Evolutionary conservation across 495 filamentous ascomycete species (phyloP).

Genomic region (Melanomma pulvis-pyrius): DNA sequence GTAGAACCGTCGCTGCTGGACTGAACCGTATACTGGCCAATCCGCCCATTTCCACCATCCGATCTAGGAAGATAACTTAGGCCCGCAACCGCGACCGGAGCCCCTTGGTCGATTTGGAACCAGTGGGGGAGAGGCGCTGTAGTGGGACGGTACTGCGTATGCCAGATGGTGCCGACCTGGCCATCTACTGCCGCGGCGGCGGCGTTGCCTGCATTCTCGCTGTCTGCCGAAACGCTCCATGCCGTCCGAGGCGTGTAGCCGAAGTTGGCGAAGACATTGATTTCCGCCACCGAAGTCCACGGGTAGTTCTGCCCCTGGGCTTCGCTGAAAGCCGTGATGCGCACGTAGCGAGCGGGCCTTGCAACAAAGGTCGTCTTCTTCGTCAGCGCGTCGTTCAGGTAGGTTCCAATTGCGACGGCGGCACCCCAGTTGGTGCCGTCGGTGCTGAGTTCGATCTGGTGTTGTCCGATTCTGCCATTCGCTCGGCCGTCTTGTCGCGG

Average conservation of each 20-base stretch:
- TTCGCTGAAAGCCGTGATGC: slow-evolving; percentile 26
- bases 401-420: slow-evolving; percentile 13
- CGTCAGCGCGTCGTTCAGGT: slow-evolving; percentile 4
- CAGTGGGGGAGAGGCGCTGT: slow-evolving; percentile 20
- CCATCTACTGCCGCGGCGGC: slow-evolving; percentile 23
- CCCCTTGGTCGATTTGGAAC: slow-evolving; percentile 24
- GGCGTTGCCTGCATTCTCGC: neutral
- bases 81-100: slow-evolving; percentile 8
- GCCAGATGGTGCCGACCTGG: slow-evolving; percentile 15
- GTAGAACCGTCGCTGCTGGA: slow-evolving; percentile 45
- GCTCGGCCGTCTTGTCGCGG: slow-evolving; percentile 43
- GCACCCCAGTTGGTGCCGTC: slow-evolving; percentile 44
- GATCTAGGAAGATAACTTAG: slow-evolving; percentile 39
- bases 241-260: neutral
- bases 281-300: slow-evolving; percentile 21
- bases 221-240: slow-evolving; percentile 27
- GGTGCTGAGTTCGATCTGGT: slow-evolving; percentile 48
- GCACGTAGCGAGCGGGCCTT: slow-evolving; percentile 21
- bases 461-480: slow-evolving; percentile 49
- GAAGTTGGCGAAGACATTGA: slow-evolving; percentile 24
- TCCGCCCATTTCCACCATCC: slow-evolving; percentile 44
- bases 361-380: slow-evolving; percentile 26
- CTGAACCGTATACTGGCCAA: slow-evolving; percentile 47
- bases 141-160: slow-evolving; percentile 12
- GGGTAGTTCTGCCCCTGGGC: slow-evolving; percentile 9